phyloP scores from a whole-genome alignment of 805 yeast species.

The Metschnikowia santaceciliae region DNA sequence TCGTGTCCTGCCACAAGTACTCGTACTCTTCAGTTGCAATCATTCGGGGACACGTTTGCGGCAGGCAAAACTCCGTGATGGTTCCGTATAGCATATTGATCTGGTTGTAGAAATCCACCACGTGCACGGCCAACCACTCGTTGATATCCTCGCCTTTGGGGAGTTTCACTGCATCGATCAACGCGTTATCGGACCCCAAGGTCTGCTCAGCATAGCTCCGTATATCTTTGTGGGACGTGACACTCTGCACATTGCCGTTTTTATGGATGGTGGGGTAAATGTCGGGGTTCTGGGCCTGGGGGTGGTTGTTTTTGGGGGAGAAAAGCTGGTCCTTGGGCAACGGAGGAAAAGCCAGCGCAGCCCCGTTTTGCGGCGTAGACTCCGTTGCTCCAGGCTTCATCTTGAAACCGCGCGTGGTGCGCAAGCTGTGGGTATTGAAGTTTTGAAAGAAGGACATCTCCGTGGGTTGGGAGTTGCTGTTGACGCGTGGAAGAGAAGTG shows the following conservation, averaged over 20 bases:
- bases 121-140: conserved; percentile 97
- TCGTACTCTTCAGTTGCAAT: conserved; percentile 97
- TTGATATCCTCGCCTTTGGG: conserved; percentile 89
- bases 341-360: conserved; percentile 32
- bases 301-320: conserved; percentile 4
- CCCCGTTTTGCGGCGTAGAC: conserved; percentile 32
- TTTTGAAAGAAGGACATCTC: conserved; percentile 40
- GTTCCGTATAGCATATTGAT: conserved; percentile 95
- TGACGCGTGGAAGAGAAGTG: conserved; percentile 3
- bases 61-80: conserved; percentile 94
- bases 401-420: conserved; percentile 42
- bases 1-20: conserved; percentile 90
- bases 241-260: conserved; percentile 25
- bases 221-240: conserved; percentile 64
- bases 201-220: conserved; percentile 92
- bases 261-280: conserved; percentile 30
- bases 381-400: conserved; percentile 38
- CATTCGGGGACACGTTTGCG: conserved; percentile 93
- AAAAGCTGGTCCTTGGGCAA: conserved; percentile 16
- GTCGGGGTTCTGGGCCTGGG: neutral
- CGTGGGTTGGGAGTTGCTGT: neutral
- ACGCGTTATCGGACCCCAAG: conserved; percentile 84
- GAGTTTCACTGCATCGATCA: conserved; percentile 87
- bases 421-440: conserved; percentile 41
- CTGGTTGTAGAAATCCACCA: conserved; percentile 95